Evolutionary conservation across 805 yeast genomes (phyloP), one percentile per base, ranked within the genome.

Genomic region (Metschnikowia lachancei): DNA sequence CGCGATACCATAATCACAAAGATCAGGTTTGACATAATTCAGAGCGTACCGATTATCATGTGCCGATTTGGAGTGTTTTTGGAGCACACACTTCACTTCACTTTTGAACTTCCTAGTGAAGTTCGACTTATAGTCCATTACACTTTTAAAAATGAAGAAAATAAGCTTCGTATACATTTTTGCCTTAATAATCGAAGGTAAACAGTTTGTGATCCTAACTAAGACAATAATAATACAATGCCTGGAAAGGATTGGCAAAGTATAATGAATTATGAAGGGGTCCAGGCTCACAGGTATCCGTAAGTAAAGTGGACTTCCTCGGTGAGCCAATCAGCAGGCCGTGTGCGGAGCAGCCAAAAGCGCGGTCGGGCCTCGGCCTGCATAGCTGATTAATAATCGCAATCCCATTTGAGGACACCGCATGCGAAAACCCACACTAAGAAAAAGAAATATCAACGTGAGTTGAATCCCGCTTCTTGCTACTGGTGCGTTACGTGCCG

Each of bases 351-450:
- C 16, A 28, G 34, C 24, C 38, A 17, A 31, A 39, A 26, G 37
- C 40, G 42, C 26, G 38, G 46, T 36, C 46, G 45, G 46, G 43
- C 18, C 19, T 26, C 26, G n/a, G 16, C 43, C 49, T 46, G 49
- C 53, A 49, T 41, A 36, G 54, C 51, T 52, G 50, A 52, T 42
- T 52, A 52, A 52, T 52, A 31, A 36, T 42, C 45, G 36, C 28
- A 4, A 36, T 33, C 41, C 45, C 39, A 52, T 52, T 52, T 37
- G 56, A 36, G 39, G 37, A 37, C 30, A 14, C 9, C 37, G 32
- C 34, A 30, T 31, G 37, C 46, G 46, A n/a, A 31, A 20, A 22
- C 26, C 24, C 13, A 5, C 16, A 8, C 32, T 24, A 18, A 17
- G 34, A 41, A 41, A 33, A 41, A 41, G 39, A 33, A 41, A 41